Evolutionary conservation across 331 rosid species (phyloP), one percentile per base, ranked within the genome.

Genomic region (Dryas integrifolia): DNA sequence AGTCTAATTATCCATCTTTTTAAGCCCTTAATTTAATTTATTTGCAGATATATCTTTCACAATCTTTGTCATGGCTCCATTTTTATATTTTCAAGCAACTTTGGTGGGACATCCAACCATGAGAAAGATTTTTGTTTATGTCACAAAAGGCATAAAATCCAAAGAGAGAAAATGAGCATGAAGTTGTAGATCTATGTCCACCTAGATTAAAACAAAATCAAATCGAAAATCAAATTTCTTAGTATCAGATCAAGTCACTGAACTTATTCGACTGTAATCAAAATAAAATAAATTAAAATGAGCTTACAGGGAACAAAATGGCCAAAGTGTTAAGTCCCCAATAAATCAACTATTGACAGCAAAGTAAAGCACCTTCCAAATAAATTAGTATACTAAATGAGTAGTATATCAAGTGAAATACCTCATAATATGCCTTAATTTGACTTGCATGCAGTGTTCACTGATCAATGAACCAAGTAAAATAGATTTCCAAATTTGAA

Each of bases 401-500:
- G 35, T 30, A 30, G 35, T 2, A 30, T 30, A 30, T 30, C 35
- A 30, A 30, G 2, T 30, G 35, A 30, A 30, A 30, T 30, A 30
- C 35, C 35, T 30, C 35, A 30, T 30, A 30, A 30, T 30, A 30
- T 30, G 35, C 35, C 35, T 30, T 30, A 30, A 30, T 30, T 30
- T 30, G 3, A 60, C 26, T 56, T 56, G 35, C 21, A 44, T 44
- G 30, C 4, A 18, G 39, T 49, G 50, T 52, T 46, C 60, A 6
- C 58, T 70, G 49, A 61, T 45, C 9, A 52, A 58, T 52, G 57
- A 56, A 21, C 38, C 41, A 63, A 16, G 35, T 16, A 46, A 55
- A 15, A 48, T 57, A 70, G 68, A 48, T 76, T 60, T 47, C 39
- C 24, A 58, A 41, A 16, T 24, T 16, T 21, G 56, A 57, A 30